Base-by-base conservation (phyloP, 495 filamentous ascomycete species). In the Aeminium ludgeri region DNA sequence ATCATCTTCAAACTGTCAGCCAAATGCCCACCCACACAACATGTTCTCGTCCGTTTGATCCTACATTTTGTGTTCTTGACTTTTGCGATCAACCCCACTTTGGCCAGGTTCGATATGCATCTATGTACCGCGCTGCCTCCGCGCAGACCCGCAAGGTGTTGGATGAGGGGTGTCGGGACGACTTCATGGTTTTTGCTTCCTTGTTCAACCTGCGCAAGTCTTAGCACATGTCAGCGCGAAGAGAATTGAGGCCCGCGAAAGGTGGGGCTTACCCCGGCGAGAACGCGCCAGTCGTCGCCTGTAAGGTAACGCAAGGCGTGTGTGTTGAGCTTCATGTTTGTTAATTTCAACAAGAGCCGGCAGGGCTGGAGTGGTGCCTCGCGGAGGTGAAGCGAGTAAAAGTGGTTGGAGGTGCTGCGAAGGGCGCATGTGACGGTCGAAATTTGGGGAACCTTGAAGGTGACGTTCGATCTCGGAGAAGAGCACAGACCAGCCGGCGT, bases 171-270 rank as follows among this genome's bases (percentile, higher is more conserved):
- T 2, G 86, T 94, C 1, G 89, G 89, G 13, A 99, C 86, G 29
- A 96, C 67, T 64, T 96, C 89, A 62, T 99, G 89, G 67, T 96
- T 96, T 54, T 79, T 85, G 62, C 78, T 86, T 54, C 86, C 91
- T 55, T 76, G 75, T 60, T 99, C 89, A 51, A 86, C 80, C 86
- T 94, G 53, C 12, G 31, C 20, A 13, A 39, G 27, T 25, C 38
- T 55, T 39, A 52, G 38, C 36, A 41, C 31, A 46, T 38, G 40
- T 53, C 53, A 52, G 56, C 68, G 52, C 65, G 58, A 41, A 39
- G 49, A 58, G 40, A n/a, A 8, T 19, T 12, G n/a, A 17, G 7
- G 17, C 23, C 8, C 10, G 29, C 25, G 30, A 17, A 35, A 20
- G 20, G 34, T n/a, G 27, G 34, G 19, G 58, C 77, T 31, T 72